Evolutionary conservation across 2,329 filamentous ascomycete genomes (phyloP), one percentile per base, ranked within the genome.

Genomic region (Zasmidium citrigriseum): DNA sequence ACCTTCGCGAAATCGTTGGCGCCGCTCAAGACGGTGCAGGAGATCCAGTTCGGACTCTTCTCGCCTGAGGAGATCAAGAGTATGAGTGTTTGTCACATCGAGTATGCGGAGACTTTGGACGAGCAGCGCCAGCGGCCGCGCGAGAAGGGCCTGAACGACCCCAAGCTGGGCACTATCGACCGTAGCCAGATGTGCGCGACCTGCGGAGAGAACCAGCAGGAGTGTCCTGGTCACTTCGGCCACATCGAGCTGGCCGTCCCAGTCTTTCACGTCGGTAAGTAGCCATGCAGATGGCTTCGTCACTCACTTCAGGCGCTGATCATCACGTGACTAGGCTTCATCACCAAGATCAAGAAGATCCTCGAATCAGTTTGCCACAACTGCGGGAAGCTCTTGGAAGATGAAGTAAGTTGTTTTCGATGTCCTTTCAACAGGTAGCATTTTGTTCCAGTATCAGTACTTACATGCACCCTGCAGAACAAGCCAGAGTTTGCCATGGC

Each of bases 61-160:
- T 96, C 95, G 34, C 95, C 95, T 23, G 95, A 99, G 76, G 96
- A 99, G 82, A 96, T 98, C 78, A 98, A 99, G 83, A 93, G 89
- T 72, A 96, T 98, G 91, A 97, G 93, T 78, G 93, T 98, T 64
- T 90, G 88, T 68, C 91, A 96, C 76, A 93, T 99, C 75, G 85
- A 95, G 76, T 98, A 97, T 74, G 93, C 95, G n/a, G 95, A 99
- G 82, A 98, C 95, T 24, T 97, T 99, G 95, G 95, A 99, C 73
- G 95, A 99, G 77, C 89, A 89, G 76, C 90, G 93, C 72, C 88
- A 90, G 67, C 91, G 91, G 75, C 95, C 95, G 64, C 91, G 95
- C 68, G 89, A 95, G 62, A 89, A 89, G 73, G 95, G 95, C 72
- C 83, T 98, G 67, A 98, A 98, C 75, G 95, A 99, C 74, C 93